Conservation (phyloP, 495 filamentous ascomycete species). For the Thermothielavioides terrestris region DNA sequence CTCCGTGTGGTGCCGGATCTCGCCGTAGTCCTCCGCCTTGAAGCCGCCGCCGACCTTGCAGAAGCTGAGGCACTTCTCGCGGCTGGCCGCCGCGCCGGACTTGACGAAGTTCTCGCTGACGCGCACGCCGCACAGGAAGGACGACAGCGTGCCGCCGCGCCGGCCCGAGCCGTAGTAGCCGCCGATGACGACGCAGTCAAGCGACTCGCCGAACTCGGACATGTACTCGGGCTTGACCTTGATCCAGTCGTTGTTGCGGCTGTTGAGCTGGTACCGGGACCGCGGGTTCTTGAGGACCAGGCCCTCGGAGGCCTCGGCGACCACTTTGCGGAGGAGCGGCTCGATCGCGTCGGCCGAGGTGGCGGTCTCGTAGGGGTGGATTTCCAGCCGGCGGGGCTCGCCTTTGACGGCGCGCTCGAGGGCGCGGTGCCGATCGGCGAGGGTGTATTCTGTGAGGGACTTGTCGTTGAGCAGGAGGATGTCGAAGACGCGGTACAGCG, state of each 20-base stretch:
- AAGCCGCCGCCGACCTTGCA: constrained; percentile 96
- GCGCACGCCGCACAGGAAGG: constrained; percentile 79
- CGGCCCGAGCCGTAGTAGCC: constrained; percentile 88
- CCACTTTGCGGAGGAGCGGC: constrained; percentile 65
- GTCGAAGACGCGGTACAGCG: constrained; percentile 79
- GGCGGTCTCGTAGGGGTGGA: constrained; percentile 66
- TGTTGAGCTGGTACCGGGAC: constrained; percentile 77
- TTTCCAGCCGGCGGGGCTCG: constrained; percentile 68
- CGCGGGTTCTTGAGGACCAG: constrained; percentile 90
- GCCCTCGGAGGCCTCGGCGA: constrained; percentile 83
- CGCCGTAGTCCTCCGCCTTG: constrained; percentile 72
- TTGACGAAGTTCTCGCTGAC: constrained; percentile 59
- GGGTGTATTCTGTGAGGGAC: constrained; percentile 68
- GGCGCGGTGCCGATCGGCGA: constrained; percentile 73
- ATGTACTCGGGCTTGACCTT: constrained; percentile 99
- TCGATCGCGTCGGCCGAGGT: constrained; percentile 65
- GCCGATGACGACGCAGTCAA: constrained; percentile 83
- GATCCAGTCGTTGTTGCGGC: constrained; percentile 95
- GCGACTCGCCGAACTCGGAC: constrained; percentile 88
- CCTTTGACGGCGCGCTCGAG: constrained; percentile 56
- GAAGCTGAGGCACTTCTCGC: constrained; percentile 80
- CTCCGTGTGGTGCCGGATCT: constrained; percentile 73
- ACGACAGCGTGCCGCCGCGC: constrained; percentile 72
- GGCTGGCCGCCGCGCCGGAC: constrained; percentile 40
- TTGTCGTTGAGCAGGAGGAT: constrained; percentile 80